Evolutionary conservation across 2,329 filamentous ascomycete genomes (phyloP).

Genomic region (Davidsoniella virescens): DNA sequence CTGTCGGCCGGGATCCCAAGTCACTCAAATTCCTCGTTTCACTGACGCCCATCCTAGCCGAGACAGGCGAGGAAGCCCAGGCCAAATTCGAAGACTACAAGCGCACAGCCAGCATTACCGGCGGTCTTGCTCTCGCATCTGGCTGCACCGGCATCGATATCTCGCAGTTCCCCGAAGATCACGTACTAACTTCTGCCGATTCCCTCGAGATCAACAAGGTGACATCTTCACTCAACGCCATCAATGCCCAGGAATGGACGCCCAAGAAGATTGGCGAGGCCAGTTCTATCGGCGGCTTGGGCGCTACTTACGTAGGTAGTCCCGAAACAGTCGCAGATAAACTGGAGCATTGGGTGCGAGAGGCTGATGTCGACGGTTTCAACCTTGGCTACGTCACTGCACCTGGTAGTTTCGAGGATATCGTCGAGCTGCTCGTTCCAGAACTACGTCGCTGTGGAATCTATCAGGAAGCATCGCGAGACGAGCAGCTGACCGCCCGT

Average conservation of each 20-base stretch:
- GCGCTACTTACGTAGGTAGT: slow-evolving; percentile 22
- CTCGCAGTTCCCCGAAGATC: slow-evolving; percentile 38
- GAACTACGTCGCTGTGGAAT: slow-evolving; percentile 19
- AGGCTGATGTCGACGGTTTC: slow-evolving; percentile 27
- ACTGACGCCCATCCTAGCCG: slow-evolving; percentile 32
- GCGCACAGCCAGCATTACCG: slow-evolving; percentile 35
- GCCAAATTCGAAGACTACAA: slow-evolving; percentile 34
- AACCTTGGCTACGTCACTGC: slow-evolving; percentile 28
- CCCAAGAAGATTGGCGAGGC: slow-evolving; percentile 27
- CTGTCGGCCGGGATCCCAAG: slow-evolving; percentile 36
- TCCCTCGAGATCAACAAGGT: slow-evolving; percentile 36
- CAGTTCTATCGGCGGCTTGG: slow-evolving; percentile 26
- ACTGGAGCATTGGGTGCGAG: slow-evolving; percentile 27
- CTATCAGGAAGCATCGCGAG: slow-evolving; percentile 19
- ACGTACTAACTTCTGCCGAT: slow-evolving; percentile 38
- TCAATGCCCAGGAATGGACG: slow-evolving; percentile 28
- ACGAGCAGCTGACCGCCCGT: slow-evolving; percentile 31
- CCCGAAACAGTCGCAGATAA: slow-evolving; percentile 28
- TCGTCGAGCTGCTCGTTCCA: slow-evolving; percentile 20
- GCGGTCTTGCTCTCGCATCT: slow-evolving; percentile 37
- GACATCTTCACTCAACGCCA: slow-evolving; percentile 30
- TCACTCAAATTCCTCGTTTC: slow-evolving; percentile 40
- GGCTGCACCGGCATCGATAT: slow-evolving; percentile 47
- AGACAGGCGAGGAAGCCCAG: slow-evolving; percentile 35
- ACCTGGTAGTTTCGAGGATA: slow-evolving; percentile 23